Conservation (phyloP, 495 filamentous ascomycete species). For the Xanthoparmelia taractica region DNA sequence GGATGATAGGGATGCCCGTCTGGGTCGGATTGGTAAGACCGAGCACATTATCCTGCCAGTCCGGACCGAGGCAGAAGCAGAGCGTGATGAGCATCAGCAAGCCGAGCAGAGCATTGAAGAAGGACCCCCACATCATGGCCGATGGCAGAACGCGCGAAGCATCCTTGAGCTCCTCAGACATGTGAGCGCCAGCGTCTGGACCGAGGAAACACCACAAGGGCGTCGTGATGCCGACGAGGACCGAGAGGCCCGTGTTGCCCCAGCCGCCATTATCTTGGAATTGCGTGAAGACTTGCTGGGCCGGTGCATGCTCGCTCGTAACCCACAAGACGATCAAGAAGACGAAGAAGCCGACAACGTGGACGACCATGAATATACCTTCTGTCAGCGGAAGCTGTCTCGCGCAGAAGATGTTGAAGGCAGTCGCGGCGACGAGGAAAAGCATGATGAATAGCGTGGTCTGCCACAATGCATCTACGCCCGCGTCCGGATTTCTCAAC, state of each 20-base stretch:
- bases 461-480: not conserved
- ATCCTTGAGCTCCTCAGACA: not conserved
- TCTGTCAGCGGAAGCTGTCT: not conserved
- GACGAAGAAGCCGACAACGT: not conserved
- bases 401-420: not conserved
- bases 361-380: not conserved
- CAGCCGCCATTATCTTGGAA: not conserved
- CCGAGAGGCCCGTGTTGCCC: not conserved
- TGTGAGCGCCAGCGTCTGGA: not conserved
- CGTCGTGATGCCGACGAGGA: not conserved
- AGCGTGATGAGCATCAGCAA: slow-evolving; percentile 47
- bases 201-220: not conserved
- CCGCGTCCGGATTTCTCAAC: not conserved
- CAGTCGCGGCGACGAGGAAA: not conserved
- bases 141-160: not conserved
- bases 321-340: not conserved
- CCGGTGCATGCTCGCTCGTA: not conserved
- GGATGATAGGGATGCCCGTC: not conserved
- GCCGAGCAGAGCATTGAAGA: slow-evolving; percentile 43
- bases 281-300: not conserved
- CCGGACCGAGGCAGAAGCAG: slow-evolving; percentile 42
- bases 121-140: slow-evolving; percentile 34
- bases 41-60: slow-evolving; percentile 32
- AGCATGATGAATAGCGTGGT: not conserved
- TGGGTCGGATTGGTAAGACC: slow-evolving; percentile 19